phyloP scores from a whole-genome alignment of 208 protist genomes.

The Leishmania arabica region DNA sequence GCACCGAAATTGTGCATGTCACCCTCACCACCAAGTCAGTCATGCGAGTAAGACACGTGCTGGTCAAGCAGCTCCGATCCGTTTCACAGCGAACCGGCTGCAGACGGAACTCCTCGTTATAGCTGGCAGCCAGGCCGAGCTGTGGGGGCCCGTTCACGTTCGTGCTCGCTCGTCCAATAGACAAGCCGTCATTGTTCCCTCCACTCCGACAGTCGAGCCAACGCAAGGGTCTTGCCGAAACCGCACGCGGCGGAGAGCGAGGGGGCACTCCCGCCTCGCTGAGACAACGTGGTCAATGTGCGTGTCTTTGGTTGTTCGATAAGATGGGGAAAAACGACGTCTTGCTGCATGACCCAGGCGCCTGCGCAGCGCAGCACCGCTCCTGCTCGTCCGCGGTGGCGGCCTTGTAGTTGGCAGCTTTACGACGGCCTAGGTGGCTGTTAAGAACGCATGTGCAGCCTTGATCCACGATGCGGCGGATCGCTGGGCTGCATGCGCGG shows the following conservation, averaged over 20 bases:
- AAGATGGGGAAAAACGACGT: slow-evolving; percentile 75
- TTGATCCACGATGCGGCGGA: slow-evolving; percentile 95
- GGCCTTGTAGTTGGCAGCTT: slow-evolving; percentile 76
- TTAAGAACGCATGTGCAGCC: slow-evolving; percentile 92
- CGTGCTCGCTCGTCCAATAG: slow-evolving; percentile 64
- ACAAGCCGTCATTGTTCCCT: slow-evolving; percentile 67
- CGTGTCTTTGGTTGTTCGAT: slow-evolving; percentile 60
- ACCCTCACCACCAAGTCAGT: slow-evolving; percentile 76
- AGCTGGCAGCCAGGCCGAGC: slow-evolving; percentile 49
- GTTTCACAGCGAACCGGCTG: slow-evolving; percentile 92
- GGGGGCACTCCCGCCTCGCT: slow-evolving; percentile 43
- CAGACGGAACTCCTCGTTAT: slow-evolving; percentile 90
- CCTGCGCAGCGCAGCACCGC: slow-evolving; percentile 3
- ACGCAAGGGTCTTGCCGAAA: slow-evolving; percentile 65
- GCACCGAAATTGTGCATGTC: slow-evolving; percentile 54
- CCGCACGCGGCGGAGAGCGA: slow-evolving; percentile 34
- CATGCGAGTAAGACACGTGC: slow-evolving; percentile 77
- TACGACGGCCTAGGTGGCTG: slow-evolving; percentile 97
- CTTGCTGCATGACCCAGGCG: slow-evolving; percentile 39
- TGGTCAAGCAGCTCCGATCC: slow-evolving; percentile 92
- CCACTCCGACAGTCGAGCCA: slow-evolving; percentile 62
- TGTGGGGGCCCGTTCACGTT: slow-evolving; percentile 57
- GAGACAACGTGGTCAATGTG: slow-evolving; percentile 60
- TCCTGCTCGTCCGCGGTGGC: slow-evolving; percentile 45
- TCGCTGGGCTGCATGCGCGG: slow-evolving; percentile 94